Evolutionary conservation across 78 protist species (phyloP).

Genomic region (Neovahlkampfia damariscottae): DNA sequence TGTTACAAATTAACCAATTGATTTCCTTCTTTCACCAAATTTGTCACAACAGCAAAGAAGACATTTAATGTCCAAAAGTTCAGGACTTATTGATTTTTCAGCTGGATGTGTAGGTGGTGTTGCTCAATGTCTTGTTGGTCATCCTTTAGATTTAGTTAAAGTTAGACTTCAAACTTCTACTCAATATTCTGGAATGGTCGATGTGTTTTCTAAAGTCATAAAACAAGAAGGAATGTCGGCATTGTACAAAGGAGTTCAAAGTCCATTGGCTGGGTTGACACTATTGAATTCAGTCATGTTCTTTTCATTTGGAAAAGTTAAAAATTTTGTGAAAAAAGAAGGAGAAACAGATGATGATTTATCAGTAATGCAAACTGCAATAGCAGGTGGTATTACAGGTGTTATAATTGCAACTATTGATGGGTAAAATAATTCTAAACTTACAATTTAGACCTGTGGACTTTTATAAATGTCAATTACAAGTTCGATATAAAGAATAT

Average conservation of each 20-base stretch:
- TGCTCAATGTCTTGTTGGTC: constrained; percentile 31
- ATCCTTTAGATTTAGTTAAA: constrained; percentile 53
- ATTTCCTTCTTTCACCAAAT: too few relatives aligned
- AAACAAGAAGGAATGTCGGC: constrained; percentile 16
- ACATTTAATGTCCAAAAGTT: too few relatives aligned
- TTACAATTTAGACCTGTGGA: constrained; percentile 29
- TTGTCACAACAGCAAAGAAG: too few relatives aligned
- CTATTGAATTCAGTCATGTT: constrained; percentile 57
- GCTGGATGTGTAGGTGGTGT: constrained; percentile 57
- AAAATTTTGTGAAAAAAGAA: constrained; percentile 11
- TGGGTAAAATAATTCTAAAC: constrained; percentile 47
- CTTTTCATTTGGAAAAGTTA: constrained; percentile 26
- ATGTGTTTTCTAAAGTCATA: constrained; percentile 28
- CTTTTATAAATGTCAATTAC: constrained; percentile 7
- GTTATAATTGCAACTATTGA: constrained; percentile 43
- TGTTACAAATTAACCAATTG: too few relatives aligned
- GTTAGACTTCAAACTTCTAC: constrained; percentile 32
- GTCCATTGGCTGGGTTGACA: constrained; percentile 53
- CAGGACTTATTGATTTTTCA: too few relatives aligned
- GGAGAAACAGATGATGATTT: constrained; percentile 21
- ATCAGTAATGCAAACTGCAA: constrained; percentile 18
- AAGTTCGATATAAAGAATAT: constrained; percentile 17
- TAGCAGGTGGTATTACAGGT: constrained; percentile 43
- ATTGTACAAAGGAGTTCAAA: constrained; percentile 47
- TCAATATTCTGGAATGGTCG: constrained; percentile 22